Base-by-base conservation (phyloP, 2,329 filamentous ascomycete genomes). In the Cladophialophora psammophila region DNA sequence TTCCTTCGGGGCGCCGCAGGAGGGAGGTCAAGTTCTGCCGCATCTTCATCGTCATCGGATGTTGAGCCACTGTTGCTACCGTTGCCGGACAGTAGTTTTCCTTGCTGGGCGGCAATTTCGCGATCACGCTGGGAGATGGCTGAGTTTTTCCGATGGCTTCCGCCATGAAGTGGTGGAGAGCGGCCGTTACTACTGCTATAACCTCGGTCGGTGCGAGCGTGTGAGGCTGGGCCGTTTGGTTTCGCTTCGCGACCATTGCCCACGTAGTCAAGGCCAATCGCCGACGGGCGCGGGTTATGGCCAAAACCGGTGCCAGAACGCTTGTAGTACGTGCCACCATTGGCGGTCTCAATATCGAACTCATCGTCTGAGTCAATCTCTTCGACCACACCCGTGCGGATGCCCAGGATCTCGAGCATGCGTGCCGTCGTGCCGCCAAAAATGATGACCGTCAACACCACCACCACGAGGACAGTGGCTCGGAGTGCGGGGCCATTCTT, bases 321-420 rank as follows among this genome's bases (percentile, higher is more conserved):
- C 77, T 96, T 95, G 73, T 91, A 90, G 74, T 94, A 96, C 7
- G 91, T 88, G 10, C 90, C 90, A 31, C 86, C 85, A 18, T 87
- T 87, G 60, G 91, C 88, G 12, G 84, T 84, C 78, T 97, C 95
- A 69, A 97, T 99, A 77, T 99, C 95, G 74, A 99, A 99, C 78
- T 99, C 95, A 76, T 99, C 95, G 76, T 99, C 95, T 53, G 93
- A 97, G 77, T 99, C 95, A 53, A 96, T 91, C 77, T 99, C 95
- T 74, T 99, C 95, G 0, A 97, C 92, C 0, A 99, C 94, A 0
- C 95, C 95, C 0, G 94, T 99, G 64, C 93, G 88, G 69, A 99
- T 99, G n/a, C 93, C 91, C 15, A 98, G 82, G 63, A 99, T 99
- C 78, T 99, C 95, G 18, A 99, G 84, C 95, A 99, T 99, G 64